Base-by-base conservation (phyloP, 768 basidiomycete genomes). In the Pisolithus orientalis region DNA sequence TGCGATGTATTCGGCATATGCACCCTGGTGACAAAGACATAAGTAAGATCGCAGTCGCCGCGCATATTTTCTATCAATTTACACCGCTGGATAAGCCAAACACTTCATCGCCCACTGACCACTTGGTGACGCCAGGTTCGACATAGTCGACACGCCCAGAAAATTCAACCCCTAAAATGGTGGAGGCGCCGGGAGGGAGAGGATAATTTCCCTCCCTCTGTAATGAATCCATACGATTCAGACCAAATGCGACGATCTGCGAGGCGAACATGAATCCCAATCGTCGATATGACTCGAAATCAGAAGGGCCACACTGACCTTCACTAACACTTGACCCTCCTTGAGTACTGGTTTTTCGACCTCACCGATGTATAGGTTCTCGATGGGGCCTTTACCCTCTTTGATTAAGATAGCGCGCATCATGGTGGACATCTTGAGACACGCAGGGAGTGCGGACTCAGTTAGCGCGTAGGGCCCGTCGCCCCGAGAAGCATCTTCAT, bases 161-260 rank as follows among this genome's bases (percentile, higher is more conserved):
- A 65, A 94, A 95, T 67, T 95, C 94, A 42, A 93, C 87, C 4
- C 94, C 92, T 8, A 94, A 75, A 62, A 94, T 84, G 6, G 75
- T 69, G 34, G 85, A 84, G 17, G 82, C 79, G 39, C 84, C 86
- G n/a, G 83, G 75, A 29, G 92, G 91, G n/a, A 77, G 69, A 16
- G 88, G 85, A 64, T 93, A 93, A n/a, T 65, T 60, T 1, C 85
- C 87, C 62, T 83, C 75, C 6, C 86, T 80, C 65, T 90, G 92
- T 6, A 57, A 48, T 50, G 91, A 75, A 62, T 94, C 92, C 90
- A 90, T 85, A 31, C 93, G 78, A 68, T 94, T 94, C 53, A 94
- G 69, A n/a, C 90, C 90, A 65, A 94, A 94, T 1, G 85, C 85
- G 65, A 80, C 82, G 62, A 89, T 75, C 87, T 90, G 56, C 14